Conservation (phyloP, 495 filamentous ascomycete genomes). For the Penicillium paxilli region DNA sequence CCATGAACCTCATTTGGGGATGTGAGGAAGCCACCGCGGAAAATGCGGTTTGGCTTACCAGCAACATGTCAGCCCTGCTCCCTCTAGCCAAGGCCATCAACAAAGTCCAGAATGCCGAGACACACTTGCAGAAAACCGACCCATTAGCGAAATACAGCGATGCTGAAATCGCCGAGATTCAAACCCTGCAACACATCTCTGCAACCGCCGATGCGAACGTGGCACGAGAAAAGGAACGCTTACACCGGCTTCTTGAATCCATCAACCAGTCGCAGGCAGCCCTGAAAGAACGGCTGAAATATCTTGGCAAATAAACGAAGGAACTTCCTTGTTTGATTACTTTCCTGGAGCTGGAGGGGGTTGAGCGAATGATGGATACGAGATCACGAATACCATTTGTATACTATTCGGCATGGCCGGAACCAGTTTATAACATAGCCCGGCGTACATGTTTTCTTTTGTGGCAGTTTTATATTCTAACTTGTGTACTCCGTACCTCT, state of each 20-base stretch:
- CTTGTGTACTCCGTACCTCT: not conserved
- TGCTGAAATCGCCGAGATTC: constrained; percentile 22
- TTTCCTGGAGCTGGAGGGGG: not conserved
- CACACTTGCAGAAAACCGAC: constrained; percentile 8
- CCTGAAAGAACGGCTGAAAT: constrained; percentile 13
- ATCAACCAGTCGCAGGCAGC: constrained; percentile 16
- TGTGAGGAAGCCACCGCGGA: constrained; percentile 23
- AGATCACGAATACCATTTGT: not conserved
- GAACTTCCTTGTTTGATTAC: not conserved
- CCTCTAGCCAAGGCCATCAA: constrained; percentile 28
- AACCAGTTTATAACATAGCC: not conserved
- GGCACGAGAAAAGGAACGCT: constrained; percentile 20
- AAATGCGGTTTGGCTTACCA: constrained; percentile 30
- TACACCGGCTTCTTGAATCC: constrained; percentile 11
- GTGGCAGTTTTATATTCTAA: no score
- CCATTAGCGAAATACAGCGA: constrained; percentile 12
- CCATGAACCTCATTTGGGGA: constrained; percentile 31
- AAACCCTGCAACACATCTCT: constrained; percentile 20
- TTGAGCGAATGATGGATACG: constrained; percentile 1
- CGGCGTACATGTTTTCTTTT: not conserved
- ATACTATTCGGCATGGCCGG: not conserved
- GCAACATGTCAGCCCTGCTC: constrained; percentile 8
- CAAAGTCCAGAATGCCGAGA: constrained; percentile 16
- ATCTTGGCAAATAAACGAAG: constrained; percentile 9
- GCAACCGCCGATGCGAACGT: constrained; percentile 20